Conservation (phyloP, 1,139 yeast genomes). For the Suzukiozyma palmioleophila region DNA sequence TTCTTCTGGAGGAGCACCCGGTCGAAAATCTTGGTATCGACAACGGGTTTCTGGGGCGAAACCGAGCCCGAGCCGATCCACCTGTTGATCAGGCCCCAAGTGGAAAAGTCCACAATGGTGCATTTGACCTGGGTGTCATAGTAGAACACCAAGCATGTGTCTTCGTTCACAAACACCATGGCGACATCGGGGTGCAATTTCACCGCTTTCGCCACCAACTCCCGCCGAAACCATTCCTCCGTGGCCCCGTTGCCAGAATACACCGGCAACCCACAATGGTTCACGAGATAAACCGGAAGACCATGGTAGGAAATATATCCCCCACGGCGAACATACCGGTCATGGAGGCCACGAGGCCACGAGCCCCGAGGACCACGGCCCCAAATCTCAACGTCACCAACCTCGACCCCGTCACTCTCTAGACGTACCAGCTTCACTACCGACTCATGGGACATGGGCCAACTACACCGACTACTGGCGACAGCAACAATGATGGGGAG, state of each 20-base stretch:
- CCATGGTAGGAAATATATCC: conserved; percentile 17
- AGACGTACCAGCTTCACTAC: not conserved
- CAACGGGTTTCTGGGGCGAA: conserved; percentile 5
- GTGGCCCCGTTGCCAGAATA: conserved; percentile 22
- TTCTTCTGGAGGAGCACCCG: conserved; percentile 5
- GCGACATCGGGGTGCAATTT: conserved; percentile 12
- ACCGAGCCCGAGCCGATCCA: not conserved
- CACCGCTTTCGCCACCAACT: conserved; percentile 13
- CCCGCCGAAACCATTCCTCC: conserved; percentile 20
- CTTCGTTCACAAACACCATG: conserved; percentile 13
- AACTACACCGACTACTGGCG: too few relatives aligned
- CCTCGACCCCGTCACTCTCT: not conserved
- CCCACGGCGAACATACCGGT: not conserved
- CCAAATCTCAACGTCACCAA: conserved; percentile 2
- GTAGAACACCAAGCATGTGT: conserved; percentile 19
- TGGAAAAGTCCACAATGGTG: conserved; percentile 14
- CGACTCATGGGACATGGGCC: too few relatives aligned
- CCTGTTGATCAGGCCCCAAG: conserved; percentile 1
- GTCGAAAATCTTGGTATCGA: conserved; percentile 10
- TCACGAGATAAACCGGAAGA: conserved; percentile 29
- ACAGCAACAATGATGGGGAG: not conserved
- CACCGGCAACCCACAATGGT: conserved; percentile 20
- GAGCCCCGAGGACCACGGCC: not conserved
- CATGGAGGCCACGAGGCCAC: not conserved
- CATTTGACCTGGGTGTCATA: conserved; percentile 14